Conservation (phyloP, 1,139 yeast genomes). For the Nakaseomyces delphensis region DNA sequence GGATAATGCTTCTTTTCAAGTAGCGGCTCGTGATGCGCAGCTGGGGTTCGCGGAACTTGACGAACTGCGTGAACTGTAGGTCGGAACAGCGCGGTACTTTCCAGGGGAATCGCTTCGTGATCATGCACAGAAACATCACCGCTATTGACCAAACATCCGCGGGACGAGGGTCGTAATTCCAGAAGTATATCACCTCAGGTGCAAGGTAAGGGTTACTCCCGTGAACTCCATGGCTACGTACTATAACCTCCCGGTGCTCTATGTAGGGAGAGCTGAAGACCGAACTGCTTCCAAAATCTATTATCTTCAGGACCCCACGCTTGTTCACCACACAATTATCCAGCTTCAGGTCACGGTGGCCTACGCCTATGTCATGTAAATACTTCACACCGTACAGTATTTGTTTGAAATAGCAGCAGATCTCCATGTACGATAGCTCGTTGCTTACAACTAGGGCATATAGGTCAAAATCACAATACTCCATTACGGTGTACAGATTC, state of each 20-base stretch:
- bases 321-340: conserved; percentile 85
- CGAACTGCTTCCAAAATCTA: conserved; percentile 90
- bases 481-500: conserved; percentile 87
- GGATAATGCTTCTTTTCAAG: background rate
- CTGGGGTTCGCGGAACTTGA: conserved; percentile 2
- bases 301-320: conserved; percentile 77
- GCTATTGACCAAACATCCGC: conserved; percentile 94
- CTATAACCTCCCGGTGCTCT: conserved; percentile 59
- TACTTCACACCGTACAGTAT: conserved; percentile 71
- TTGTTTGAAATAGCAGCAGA: conserved; percentile 81
- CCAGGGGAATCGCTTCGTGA: conserved; percentile 90
- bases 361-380: conserved; percentile 74
- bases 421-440: conserved; percentile 67
- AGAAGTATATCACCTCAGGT: conserved; percentile 70
- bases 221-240: conserved; percentile 73
- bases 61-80: conserved; percentile 46
- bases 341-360: conserved; percentile 85
- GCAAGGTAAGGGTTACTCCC: conserved; percentile 96
- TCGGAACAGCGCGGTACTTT: conserved; percentile 79
- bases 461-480: conserved; percentile 86
- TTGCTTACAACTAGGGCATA: conserved; percentile 95
- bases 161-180: conserved; percentile 78
- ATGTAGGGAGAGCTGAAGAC: conserved; percentile 77
- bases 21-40: background rate
- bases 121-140: conserved; percentile 88